A percentile compares a stretch with the other conserved stretches of the same genome.
phyloP scores from a whole-genome alignment of 768 basidiomycete genomes.

The Tephrocybe sp. region DNA sequence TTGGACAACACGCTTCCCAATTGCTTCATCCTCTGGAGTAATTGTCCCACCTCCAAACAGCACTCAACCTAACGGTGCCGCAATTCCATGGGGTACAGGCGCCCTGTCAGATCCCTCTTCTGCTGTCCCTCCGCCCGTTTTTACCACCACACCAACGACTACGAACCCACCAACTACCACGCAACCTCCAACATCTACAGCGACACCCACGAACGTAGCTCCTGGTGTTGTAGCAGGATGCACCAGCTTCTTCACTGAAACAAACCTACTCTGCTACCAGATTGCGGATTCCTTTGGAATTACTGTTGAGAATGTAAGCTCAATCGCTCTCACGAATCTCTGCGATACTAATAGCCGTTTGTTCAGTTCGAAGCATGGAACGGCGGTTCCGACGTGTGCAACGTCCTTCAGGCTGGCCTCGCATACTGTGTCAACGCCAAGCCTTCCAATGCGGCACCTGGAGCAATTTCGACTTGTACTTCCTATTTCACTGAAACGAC shows the following conservation, averaged over 20 bases:
- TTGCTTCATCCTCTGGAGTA: conserved; percentile 53
- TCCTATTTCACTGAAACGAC: conserved; percentile 9
- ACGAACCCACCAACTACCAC: not conserved
- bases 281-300: too few relatives aligned
- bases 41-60: conserved; percentile 47
- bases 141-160: not conserved
- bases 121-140: conserved; percentile 34
- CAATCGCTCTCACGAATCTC: too few relatives aligned
- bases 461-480: conserved; percentile 4
- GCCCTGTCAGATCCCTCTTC: conserved; percentile 43
- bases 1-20: conserved; percentile 82
- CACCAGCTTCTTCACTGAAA: conserved; percentile 9
- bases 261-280: too few relatives aligned
- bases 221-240: conserved; percentile 7
- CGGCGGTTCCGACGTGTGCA: conserved; percentile 1
- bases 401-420: too few relatives aligned
- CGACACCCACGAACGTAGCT: conserved; percentile 3
- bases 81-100: conserved; percentile 69
- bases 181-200: conserved; percentile 3
- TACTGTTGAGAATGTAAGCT: too few relatives aligned
- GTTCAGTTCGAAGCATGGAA: conserved; percentile 10
- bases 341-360: too few relatives aligned
- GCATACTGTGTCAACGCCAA: too few relatives aligned
- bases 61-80: conserved; percentile 49
- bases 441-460: not conserved